Percentiles rank a stretch among this genome's conserved stretches.
phyloP scores from a whole-genome alignment of 2,329 filamentous ascomycete genomes.

The Didymellaceae sp. region DNA sequence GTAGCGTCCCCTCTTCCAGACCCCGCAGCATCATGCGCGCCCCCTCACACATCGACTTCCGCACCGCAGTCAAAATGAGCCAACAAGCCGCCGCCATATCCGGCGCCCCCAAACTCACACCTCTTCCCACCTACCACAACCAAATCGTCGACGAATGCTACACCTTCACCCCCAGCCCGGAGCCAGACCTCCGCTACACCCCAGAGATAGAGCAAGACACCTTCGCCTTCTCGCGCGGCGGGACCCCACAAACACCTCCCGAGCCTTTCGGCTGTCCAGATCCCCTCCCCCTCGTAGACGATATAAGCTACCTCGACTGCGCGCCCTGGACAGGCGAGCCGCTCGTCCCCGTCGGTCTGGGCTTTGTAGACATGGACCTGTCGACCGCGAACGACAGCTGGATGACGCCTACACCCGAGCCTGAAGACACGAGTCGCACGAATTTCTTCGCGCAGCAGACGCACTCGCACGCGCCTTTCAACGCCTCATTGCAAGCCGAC shows the following conservation, averaged over 20 bases:
- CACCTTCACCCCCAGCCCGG: slow-evolving; percentile 32
- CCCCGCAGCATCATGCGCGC: slow-evolving; percentile 30
- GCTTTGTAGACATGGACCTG: slow-evolving; percentile 30
- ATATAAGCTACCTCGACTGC: slow-evolving; percentile 29
- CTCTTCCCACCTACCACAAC: slow-evolving; percentile 33
- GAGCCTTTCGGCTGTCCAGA: slow-evolving; percentile 35
- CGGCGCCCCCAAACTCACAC: slow-evolving; percentile 35
- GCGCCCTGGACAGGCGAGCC: slow-evolving; percentile 36
- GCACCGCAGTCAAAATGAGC: slow-evolving; percentile 35
- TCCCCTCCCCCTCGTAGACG: slow-evolving; percentile 26
- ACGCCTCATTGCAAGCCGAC: neutral
- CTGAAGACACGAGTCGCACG: slow-evolving; percentile 22
- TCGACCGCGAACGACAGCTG: slow-evolving; percentile 13
- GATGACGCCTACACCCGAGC: slow-evolving; percentile 22
- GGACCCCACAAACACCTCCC: slow-evolving; percentile 40
- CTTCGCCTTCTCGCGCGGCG: slow-evolving; percentile 28
- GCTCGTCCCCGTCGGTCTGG: slow-evolving; percentile 30
- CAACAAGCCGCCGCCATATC: slow-evolving; percentile 31
- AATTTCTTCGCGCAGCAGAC: slow-evolving; percentile 5
- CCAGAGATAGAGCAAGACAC: slow-evolving; percentile 24
- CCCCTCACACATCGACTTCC: slow-evolving; percentile 39
- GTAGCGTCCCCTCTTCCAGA: slow-evolving; percentile 30
- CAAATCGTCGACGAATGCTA: slow-evolving; percentile 36
- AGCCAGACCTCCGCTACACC: slow-evolving; percentile 29
- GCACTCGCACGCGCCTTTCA: neutral